Evolutionary conservation across 2,329 filamentous ascomycete species (phyloP).

Genomic region (Calycina herbarum): DNA sequence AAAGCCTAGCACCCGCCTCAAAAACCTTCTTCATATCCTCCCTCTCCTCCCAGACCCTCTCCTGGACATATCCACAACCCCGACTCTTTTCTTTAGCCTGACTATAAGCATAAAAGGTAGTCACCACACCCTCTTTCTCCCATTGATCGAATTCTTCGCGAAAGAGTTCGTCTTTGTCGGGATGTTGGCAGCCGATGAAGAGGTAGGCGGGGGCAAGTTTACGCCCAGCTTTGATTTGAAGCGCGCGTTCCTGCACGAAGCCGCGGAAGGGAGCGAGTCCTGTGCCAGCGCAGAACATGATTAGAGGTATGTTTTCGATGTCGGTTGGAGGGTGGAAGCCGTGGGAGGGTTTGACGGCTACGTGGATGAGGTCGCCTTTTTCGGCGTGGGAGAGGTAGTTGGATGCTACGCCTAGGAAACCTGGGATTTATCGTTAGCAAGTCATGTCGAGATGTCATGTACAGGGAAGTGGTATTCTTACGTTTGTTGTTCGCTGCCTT

Average conservation of each 20-base stretch:
- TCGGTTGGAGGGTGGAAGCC: constrained; percentile 32
- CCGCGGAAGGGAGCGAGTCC: constrained; percentile 51
- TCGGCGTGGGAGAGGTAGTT: constrained; percentile 47
- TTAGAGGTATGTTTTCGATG: constrained; percentile 35
- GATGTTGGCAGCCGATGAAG: constrained; percentile 33
- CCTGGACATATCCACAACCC: constrained; percentile 31
- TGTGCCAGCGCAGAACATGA: constrained; percentile 39
- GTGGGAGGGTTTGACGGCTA: constrained; percentile 44
- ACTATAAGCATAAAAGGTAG: constrained; percentile 29
- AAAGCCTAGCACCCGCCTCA: constrained; percentile 30
- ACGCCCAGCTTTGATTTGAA: constrained; percentile 41
- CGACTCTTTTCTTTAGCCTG: constrained; percentile 25
- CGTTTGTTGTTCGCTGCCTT: constrained; percentile 35
- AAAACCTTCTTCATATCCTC: constrained; percentile 30
- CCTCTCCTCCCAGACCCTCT: constrained; percentile 32
- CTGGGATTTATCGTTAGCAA: background rate
- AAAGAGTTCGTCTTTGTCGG: constrained; percentile 30
- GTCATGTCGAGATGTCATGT: background rate
- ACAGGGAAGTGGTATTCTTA: background rate
- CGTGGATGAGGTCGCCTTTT: constrained; percentile 41
- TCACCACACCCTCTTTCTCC: constrained; percentile 30
- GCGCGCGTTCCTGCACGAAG: constrained; percentile 50
- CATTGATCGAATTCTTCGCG: constrained; percentile 27
- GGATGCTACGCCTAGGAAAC: constrained; percentile 53
- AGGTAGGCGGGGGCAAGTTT: constrained; percentile 32